Base-by-base conservation (phyloP, 2,329 filamentous ascomycete species). In the Talaromyces islandicus region DNA sequence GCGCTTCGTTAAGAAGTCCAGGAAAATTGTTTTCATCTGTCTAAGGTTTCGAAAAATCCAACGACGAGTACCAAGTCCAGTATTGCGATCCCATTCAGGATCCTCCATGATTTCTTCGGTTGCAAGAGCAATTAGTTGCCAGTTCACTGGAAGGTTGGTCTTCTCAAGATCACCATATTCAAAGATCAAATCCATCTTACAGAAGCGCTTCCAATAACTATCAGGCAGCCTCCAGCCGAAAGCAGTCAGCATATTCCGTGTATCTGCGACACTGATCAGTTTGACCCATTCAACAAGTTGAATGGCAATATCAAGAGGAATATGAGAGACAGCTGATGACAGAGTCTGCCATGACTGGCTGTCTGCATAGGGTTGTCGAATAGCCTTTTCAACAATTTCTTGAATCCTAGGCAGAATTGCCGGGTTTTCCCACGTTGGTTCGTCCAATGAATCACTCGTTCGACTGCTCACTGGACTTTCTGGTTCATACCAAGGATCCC, bases 191-290 rank as follows among this genome's bases (percentile, higher is more conserved):
- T 62, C 58, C 55, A 52, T 62, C 9, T 53, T 56, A 46, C 58
- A 62, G 60, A 17, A 35, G 41, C 48, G 48, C 53, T 60, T 59
- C 60, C 61, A 62, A 50, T 62, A 62, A 52, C 38, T 46, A 25
- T 62, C 61, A 19, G 61, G 61, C 24, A 60, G 53, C 30, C 51
- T 60, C 61, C 61, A 62, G 32, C 50, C 58, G 43, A 62, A 62
- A 12, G 55, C 61, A 51, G 32, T 48, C 38, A 62, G 55, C 55
- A 60, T 58, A 48, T 62, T 62, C 46, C 58, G 57, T 21, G 58
- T 54, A 52, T 60, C 60, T 52, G 25, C 17, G 29, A 60, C 51
- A 19, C 43, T 21, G 53, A 14, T 24, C n/a, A 56, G 30, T 52
- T 56, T 60, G 54, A 30, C n/a, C 14, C 5, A 56, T 60, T 60